These are phyloP conservation scores for Raffaelea arxii DNA, from an alignment of 2,329 filamentous ascomycete species.

Conservation along the genomic window DNA sequence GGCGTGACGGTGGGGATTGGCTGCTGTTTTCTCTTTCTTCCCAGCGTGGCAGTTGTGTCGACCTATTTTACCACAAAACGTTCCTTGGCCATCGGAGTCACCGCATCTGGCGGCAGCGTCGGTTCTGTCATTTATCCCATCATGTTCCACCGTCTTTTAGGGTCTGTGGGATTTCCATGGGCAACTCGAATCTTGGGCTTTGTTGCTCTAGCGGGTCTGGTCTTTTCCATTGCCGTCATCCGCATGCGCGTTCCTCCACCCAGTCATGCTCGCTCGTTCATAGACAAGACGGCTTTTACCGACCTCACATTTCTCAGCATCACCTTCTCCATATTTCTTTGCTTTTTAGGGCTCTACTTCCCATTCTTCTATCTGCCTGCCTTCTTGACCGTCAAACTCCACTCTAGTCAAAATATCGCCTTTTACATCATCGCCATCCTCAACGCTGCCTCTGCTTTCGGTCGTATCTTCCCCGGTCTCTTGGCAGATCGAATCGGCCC, in stretches of 20 bases:
- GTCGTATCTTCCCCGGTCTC: neutral
- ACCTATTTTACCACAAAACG: neutral
- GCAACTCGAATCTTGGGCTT: neutral
- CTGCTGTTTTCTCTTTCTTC: neutral
- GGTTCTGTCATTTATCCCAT: slow-evolving; percentile 1
- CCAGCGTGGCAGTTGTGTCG: neutral
- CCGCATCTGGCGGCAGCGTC: neutral
- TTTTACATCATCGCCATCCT: neutral
- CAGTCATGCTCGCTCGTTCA: neutral
- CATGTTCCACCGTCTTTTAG: neutral
- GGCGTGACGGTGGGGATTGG: neutral
- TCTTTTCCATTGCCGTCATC: neutral
- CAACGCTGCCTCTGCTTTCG: neutral
- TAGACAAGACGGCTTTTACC: neutral
- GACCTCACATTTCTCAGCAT: neutral
- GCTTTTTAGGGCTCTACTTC: neutral
- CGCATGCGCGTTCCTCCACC: neutral
- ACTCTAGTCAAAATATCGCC: neutral
- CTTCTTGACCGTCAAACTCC: neutral
- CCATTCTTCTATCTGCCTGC: neutral
- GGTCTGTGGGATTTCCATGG: neutral
- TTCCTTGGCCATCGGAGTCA: neutral
- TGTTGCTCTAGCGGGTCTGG: neutral
- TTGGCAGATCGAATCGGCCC: neutral
- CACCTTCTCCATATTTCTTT: neutral